Base-by-base conservation (phyloP, 371 early-diverging fungal species). In the Lichtheimia hyalospora region DNA sequence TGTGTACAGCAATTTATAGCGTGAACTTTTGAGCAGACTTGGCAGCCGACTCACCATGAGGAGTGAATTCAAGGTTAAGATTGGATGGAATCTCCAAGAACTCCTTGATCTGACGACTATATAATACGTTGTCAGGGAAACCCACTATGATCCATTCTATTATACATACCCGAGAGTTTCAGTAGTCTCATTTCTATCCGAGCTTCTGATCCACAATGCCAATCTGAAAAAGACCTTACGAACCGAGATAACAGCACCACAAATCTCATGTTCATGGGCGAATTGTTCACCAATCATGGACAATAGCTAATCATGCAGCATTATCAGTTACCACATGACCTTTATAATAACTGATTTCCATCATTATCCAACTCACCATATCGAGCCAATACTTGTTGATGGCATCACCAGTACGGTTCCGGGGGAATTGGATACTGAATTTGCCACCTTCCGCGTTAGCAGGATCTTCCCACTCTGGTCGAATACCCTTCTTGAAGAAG, bases 391-490 rank as follows among this genome's bases (percentile, higher is more conserved):
- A 79, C 28, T 85, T 82, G 70, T 95, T 91, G 62, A 94, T 87
- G 21, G 89, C 88, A 34, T 83, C 81, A 60, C 84, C 92, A 14
- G 85, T 83, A 73, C 87, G 86, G 62, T 75, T 74, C 70, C 91
- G 88, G 53, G 82, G 85, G 52, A 98, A 73, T 62, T 91, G 89
- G 54, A 94, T 75, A 52, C 93, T 89, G 91, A 99, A 96, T 73
- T 96, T 95, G 34, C 99, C 99, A 67, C 99, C 99, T 43, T 92
- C 78, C 43, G 82, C 84, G 83, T 99, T 99, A 48, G 83, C 88
- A n/a, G 88, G 74, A 72, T 99, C 99, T 81, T 99, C 99, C 99
- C 99, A 99, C 90, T 92, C 92, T n/a, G 99, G 99, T 76, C 89
- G 87, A 61, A 99, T 86, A 28, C 96, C 98, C 61, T 92, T 84